These are phyloP conservation scores for Arachis monticola DNA, from an alignment of 331 rosid species.

Conservation along the genomic window DNA sequence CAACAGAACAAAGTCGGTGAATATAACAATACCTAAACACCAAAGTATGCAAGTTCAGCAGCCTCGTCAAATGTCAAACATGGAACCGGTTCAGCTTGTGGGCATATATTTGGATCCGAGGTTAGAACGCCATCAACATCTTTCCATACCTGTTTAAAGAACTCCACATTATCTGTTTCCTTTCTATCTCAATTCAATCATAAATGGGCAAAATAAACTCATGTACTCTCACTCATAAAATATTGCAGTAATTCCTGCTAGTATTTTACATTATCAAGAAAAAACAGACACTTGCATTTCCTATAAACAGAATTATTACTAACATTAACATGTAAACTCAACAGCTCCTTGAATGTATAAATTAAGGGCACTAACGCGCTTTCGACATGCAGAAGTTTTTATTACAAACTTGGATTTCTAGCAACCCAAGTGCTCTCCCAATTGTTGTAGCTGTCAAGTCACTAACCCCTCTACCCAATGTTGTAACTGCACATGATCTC, in stretches of 20 bases:
- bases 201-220: conserved; percentile 11
- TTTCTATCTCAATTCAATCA: background rate
- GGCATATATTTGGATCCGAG: conserved; percentile 82
- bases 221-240: background rate
- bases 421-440: conserved; percentile 91
- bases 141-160: conserved; percentile 88
- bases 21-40: conserved; percentile 82
- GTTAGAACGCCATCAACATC: conserved; percentile 98
- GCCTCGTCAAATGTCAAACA: conserved; percentile 96
- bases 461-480: conserved; percentile 97
- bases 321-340: conserved; percentile 8
- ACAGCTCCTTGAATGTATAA: conserved; percentile 28
- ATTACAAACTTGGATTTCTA: conserved; percentile 79
- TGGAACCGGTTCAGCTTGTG: conserved; percentile 81
- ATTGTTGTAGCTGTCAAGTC: conserved; percentile 96
- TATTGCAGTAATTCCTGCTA: conserved; percentile 17
- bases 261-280: conserved; percentile 27
- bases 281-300: conserved; percentile 24
- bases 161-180: conserved; percentile 30
- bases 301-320: conserved; percentile 19
- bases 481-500: conserved; percentile 90
- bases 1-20: conserved; percentile 25
- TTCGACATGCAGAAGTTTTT: background rate
- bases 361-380: conserved; percentile 16
- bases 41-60: conserved; percentile 97